Conservation (phyloP, 495 filamentous ascomycete species). For the Hyaloscypha hepaticicola region DNA sequence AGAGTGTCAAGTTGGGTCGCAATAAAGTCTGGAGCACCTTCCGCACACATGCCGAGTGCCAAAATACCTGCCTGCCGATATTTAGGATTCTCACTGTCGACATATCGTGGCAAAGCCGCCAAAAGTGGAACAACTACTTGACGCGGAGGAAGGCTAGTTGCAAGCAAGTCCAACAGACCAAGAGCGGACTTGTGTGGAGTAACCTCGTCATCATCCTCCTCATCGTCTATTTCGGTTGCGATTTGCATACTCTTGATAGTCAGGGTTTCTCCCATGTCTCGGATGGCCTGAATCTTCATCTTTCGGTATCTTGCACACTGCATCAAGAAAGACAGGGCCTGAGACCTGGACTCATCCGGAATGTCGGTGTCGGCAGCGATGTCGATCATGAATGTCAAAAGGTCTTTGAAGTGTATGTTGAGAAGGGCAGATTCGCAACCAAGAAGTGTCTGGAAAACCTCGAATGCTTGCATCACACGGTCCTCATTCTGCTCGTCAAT, state of each 20-base stretch:
- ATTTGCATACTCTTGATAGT: constrained; percentile 84
- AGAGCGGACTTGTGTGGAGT: constrained; percentile 87
- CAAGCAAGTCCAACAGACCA: constrained; percentile 82
- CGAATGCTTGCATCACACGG: constrained; percentile 82
- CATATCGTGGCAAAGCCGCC: constrained; percentile 77
- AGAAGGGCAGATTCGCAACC: constrained; percentile 85
- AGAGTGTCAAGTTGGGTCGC: constrained; percentile 83
- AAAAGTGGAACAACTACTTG: constrained; percentile 94
- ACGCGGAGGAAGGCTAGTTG: constrained; percentile 82
- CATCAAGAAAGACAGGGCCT: constrained; percentile 91
- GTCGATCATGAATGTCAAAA: constrained; percentile 92
- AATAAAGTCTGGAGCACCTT: constrained; percentile 95
- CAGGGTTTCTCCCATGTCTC: constrained; percentile 75
- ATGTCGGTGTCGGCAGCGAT: constrained; percentile 70
- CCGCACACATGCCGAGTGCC: constrained; percentile 88
- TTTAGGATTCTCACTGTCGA: constrained; percentile 67
- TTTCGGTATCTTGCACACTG: constrained; percentile 89
- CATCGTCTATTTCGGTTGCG: constrained; percentile 74
- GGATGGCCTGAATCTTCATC: constrained; percentile 88
- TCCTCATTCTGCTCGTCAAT: constrained; percentile 81
- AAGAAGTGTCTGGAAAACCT: constrained; percentile 95
- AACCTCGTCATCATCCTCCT: constrained; percentile 83
- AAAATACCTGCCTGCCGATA: constrained; percentile 88
- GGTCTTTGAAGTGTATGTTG: constrained; percentile 80
- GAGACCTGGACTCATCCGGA: constrained; percentile 80